Conservation (phyloP, 768 basidiomycete species). For the Arthromyces matolae region DNA sequence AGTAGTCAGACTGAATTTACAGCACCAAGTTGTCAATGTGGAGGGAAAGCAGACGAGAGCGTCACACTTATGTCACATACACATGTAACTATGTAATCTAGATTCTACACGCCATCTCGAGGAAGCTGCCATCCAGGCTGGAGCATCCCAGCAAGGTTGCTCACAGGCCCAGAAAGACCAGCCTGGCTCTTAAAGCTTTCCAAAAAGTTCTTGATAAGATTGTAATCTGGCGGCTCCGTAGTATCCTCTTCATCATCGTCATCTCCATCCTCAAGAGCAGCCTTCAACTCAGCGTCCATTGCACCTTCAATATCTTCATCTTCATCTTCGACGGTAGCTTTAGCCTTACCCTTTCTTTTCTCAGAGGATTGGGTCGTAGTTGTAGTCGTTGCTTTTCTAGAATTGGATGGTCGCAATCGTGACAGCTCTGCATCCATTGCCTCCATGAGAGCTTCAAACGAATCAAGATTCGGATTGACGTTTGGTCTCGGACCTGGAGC, state of each 20-base stretch:
- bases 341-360: conserved; percentile 45
- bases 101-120: conserved; percentile 58
- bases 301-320: conserved; percentile 74
- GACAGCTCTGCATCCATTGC: conserved; percentile 88
- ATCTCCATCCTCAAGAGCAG: conserved; percentile 50
- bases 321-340: conserved; percentile 36
- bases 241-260: conserved; percentile 52
- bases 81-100: too few species aligned
- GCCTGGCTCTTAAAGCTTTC: conserved; percentile 94
- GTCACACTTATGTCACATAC: too few species aligned
- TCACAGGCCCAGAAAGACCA: conserved; percentile 87
- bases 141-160: conserved; percentile 83
- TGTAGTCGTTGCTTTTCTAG: conserved; percentile 20
- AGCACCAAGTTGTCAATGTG: conserved; percentile 55
- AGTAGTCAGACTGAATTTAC: conserved; percentile 13
- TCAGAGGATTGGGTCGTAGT: conserved; percentile 7
- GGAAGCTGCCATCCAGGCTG: conserved; percentile 74
- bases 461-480: conserved; percentile 72
- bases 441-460: conserved; percentile 94
- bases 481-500: conserved; percentile 36
- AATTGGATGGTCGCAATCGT: conserved; percentile 35
- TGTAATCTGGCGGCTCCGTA: conserved; percentile 70
- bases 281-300: conserved; percentile 86
- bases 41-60: too few species aligned
- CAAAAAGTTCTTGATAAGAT: conserved; percentile 93